Evolutionary conservation across 345 rosid species (phyloP), one percentile per base, ranked within the genome.

Genomic region (Psidium friedrichsthalianum): DNA sequence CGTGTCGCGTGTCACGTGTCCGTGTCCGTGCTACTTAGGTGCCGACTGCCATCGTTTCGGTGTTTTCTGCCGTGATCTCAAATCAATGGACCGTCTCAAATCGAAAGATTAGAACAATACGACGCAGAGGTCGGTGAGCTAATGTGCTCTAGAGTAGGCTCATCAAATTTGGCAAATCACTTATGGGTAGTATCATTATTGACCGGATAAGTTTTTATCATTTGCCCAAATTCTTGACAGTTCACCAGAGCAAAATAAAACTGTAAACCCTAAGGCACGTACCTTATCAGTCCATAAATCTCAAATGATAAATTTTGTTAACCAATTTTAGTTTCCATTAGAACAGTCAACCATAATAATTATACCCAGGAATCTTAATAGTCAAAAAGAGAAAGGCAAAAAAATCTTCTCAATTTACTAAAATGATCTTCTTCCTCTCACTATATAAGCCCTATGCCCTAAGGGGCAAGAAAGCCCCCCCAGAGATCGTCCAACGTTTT

Each of bases 381-480:
- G 11, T 51, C 52, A 51, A 51, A 51, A 51, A 53, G 8, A 83
- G 20, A 24, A 40, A 51, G 74, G 74, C 15, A 83, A 40, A 29
- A 13, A 56, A 83, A 83, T 83, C 54, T 40, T 56, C 24, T 83
- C 85, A 53, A 83, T 83, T 83, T 56, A 56, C 51, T 6, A 64
- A 24, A 42, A 42, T 20, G 64, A 56, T 22, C 42, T 18, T 69
- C 78, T 57, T 6, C 85, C 51, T 5, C 8, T 22, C 40, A 57
- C 85, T 57, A 57, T 83, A 44, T 57, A 83, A 44, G 20, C 27
- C 40, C 20, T 29, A 83, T 83, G 74, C 74, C 85, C 27, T 12
- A 22, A 11, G 69, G 47, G 84, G 11, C 74, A 61, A 61, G 42
- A 61, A 61, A 20, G 74, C 40, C 42, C 36, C 4, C 42, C 8